Percentiles rank a stretch among this genome's conserved stretches.
Evolutionary conservation across 371 early-diverging fungal species (phyloP).

Genomic region (Apophysomyces elegans): DNA sequence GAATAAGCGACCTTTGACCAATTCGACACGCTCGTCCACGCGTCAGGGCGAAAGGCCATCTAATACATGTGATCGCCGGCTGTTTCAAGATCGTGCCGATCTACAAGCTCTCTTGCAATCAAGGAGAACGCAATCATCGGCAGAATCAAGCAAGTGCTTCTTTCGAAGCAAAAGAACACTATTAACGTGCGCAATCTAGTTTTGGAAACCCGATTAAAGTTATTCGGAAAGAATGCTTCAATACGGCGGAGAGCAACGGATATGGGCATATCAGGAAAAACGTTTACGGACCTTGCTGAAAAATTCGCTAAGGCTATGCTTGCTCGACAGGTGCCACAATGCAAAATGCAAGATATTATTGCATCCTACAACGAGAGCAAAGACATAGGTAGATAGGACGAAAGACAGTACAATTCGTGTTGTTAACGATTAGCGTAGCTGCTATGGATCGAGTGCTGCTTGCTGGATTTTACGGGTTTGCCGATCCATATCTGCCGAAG

Average conservation of each 20-base stretch:
- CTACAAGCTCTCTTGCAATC: not conserved
- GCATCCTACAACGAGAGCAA: not conserved
- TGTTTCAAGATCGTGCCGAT: conserved; percentile 7
- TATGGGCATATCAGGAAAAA: conserved; percentile 32
- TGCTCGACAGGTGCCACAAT: conserved; percentile 19
- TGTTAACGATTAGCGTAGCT: conserved; percentile 10
- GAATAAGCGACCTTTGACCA: not conserved
- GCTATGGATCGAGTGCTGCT: conserved; percentile 34
- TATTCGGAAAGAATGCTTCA: conserved; percentile 21
- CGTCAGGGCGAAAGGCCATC: not conserved
- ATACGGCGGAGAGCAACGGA: conserved; percentile 27
- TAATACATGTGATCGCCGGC: not conserved
- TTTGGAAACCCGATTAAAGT: conserved; percentile 9
- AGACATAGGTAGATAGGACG: not conserved
- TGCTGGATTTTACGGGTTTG: conserved; percentile 36
- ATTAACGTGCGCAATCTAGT: not conserved
- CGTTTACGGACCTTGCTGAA: conserved; percentile 23
- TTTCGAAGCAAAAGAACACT: not conserved
- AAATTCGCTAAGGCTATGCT: conserved; percentile 26
- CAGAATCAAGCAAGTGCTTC: not conserved
- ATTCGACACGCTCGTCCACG: not conserved
- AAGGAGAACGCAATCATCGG: not conserved
- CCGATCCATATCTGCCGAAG: conserved; percentile 41
- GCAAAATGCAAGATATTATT: not conserved
- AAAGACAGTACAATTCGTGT: not conserved